Percentiles rank a stretch among this genome's conserved stretches.
phyloP scores from a whole-genome alignment of 2,329 filamentous ascomycete species.

The Dissoconium aciculare region DNA sequence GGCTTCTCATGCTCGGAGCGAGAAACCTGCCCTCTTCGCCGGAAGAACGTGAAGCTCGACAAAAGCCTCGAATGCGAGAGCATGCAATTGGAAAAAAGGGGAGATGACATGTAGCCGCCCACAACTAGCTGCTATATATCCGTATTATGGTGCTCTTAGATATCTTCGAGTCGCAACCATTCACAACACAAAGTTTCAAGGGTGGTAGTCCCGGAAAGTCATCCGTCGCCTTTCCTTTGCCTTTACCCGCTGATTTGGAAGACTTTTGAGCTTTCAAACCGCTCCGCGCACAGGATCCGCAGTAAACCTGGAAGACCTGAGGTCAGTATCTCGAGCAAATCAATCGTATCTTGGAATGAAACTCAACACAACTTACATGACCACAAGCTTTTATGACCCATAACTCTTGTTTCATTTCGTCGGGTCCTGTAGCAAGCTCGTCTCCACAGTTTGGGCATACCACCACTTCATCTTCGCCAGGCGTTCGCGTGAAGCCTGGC shows the following conservation, averaged over 20 bases:
- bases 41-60: too few species aligned
- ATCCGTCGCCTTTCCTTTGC: constrained; percentile 25
- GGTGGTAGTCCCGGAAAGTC: constrained; percentile 12
- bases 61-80: too few species aligned
- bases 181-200: constrained; percentile 33
- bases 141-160: constrained; percentile 15
- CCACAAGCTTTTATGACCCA: constrained; percentile 87
- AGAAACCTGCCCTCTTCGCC: too few species aligned
- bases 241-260: constrained; percentile 16
- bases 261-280: constrained; percentile 15
- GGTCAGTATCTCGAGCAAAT: constrained; percentile 8
- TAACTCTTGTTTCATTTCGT: constrained; percentile 61
- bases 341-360: not conserved
- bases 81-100: too few species aligned
- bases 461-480: constrained; percentile 54
- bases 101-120: too few species aligned
- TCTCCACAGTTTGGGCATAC: constrained; percentile 77
- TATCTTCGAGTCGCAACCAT: constrained; percentile 27
- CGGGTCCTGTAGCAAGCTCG: constrained; percentile 63
- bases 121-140: constrained; percentile 1
- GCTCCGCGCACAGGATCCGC: constrained; percentile 35
- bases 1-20: too few species aligned
- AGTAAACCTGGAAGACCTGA: constrained; percentile 33
- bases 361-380: constrained; percentile 48
- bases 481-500: constrained; percentile 68